A percentile compares a stretch with the other conserved stretches of the same genome.
phyloP scores from a whole-genome alignment of 805 yeast species.

The Wickerhamomyces mucosus region DNA sequence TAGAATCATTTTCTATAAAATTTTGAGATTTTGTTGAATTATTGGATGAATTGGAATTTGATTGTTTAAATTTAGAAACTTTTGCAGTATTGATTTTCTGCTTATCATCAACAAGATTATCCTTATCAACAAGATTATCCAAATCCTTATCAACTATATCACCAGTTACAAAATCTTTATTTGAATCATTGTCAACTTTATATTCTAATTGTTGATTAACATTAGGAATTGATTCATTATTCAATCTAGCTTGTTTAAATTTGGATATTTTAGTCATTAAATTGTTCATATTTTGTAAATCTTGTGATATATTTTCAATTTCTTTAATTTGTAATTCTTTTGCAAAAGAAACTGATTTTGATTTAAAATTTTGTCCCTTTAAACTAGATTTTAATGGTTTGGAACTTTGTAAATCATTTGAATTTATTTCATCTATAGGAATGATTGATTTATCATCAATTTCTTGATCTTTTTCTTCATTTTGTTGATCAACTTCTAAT shows the following conservation, averaged over 20 bases:
- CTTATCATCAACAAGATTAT: not conserved
- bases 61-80: not conserved
- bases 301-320: constrained; percentile 46
- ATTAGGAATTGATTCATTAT: not conserved
- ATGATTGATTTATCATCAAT: not conserved
- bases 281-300: constrained; percentile 24
- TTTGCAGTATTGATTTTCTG: not conserved
- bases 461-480: constrained; percentile 9
- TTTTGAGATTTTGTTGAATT: constrained; percentile 12
- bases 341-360: constrained; percentile 46
- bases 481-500: constrained; percentile 13
- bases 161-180: too few relatives aligned
- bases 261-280: constrained; percentile 10
- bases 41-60: too few relatives aligned
- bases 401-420: too few relatives aligned
- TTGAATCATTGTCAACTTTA: too few relatives aligned
- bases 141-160: constrained; percentile 1
- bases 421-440: not conserved
- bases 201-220: too few relatives aligned
- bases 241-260: constrained; percentile 12
- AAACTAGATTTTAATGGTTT: too few relatives aligned
- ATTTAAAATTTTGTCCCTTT: constrained; percentile 14
- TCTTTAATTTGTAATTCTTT: constrained; percentile 45
- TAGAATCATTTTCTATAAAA: not conserved
- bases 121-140: constrained; percentile 6